Evolutionary conservation across 129 eudicot species (phyloP), one percentile per base, ranked within the genome.

Genomic region (Flaveria bidentis): DNA sequence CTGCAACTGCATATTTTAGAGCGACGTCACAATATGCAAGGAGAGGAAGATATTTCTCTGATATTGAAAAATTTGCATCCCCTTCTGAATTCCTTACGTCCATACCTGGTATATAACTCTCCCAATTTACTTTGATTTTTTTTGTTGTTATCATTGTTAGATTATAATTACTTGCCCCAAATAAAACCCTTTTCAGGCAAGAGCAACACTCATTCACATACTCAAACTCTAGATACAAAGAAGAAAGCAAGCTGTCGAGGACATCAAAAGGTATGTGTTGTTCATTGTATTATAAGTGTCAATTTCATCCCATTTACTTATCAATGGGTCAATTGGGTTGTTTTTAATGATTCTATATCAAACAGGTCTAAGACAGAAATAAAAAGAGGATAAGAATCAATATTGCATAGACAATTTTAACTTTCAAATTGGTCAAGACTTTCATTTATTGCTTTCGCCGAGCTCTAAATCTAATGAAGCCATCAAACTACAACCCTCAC

Each of bases 21-120:
- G 88, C 89, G 90, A 36, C 98, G 45, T 88, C 96, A 9, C 96
- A 90, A 78, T 93, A 93, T 68, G 98, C 95, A 41, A 83, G 96
- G 85, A 83, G 96, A 83, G 60, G 98, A 90, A 87, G 98, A 93
- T 39, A 90, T 93, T 18, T 93, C 98, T 33, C 90, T 93, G 20
- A 86, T 90, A 74, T 90, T 90, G 49, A 93, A 93, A 86, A 93
- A 93, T 79, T 67, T 93, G 79, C 96, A 93, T 78, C 98, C 90
- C 83, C 91, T 93, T 56, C 91, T 93, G 67, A 90, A 93, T 82
- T 88, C 92, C 10, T 67, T 90, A 75, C 87, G 96, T 25, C 96
- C 98, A 44, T 95, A 93, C 76, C 96, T 90, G 91, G 95, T 90
- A 28, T 22, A 0, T 26, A 17, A 22, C 13, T 55, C 28, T 51